Evolutionary conservation across 2,329 filamentous ascomycete genomes (phyloP).

Genomic region (Emergomyces africanus): DNA sequence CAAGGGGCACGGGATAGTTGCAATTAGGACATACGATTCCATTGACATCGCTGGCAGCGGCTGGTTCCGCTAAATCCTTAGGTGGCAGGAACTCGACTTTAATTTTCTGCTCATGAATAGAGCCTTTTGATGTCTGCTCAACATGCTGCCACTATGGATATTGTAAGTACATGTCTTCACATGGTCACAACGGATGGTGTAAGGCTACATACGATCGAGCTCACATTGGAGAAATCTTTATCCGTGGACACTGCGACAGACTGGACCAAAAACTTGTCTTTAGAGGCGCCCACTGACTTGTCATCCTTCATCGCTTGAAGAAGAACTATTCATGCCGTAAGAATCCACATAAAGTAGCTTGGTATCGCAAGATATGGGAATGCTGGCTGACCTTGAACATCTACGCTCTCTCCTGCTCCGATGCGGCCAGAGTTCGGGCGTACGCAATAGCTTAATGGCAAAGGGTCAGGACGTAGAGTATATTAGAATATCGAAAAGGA

Average conservation of each 20-base stretch:
- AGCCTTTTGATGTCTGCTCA: slow-evolving; percentile 59
- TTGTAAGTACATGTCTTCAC: slow-evolving; percentile 11
- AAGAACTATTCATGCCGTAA: slow-evolving; percentile 48
- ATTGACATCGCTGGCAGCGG: slow-evolving; percentile 17
- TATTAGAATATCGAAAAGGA: slow-evolving; percentile 1
- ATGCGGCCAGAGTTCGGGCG: slow-evolving; percentile 94
- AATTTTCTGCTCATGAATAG: slow-evolving; percentile 90
- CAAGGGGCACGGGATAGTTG: background rate
- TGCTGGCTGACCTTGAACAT: slow-evolving; percentile 63
- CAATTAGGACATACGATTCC: slow-evolving; percentile 21
- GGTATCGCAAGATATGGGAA: background rate
- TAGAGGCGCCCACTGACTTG: slow-evolving; percentile 42
- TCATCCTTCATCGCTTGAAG: slow-evolving; percentile 98
- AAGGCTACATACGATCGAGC: slow-evolving; percentile 55
- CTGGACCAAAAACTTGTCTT: slow-evolving; percentile 96
- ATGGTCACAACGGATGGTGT: background rate
- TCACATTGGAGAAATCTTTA: slow-evolving; percentile 69
- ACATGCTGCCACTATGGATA: slow-evolving; percentile 56
- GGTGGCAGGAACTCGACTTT: slow-evolving; percentile 72
- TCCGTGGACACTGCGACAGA: slow-evolving; percentile 72
- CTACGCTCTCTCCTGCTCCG: slow-evolving; percentile 76
- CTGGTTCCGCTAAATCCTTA: slow-evolving; percentile 28
- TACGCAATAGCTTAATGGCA: slow-evolving; percentile 70
- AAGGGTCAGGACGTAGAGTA: background rate
- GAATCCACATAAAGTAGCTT: background rate